These are phyloP conservation scores for Amniculicola lignicola DNA, from an alignment of 495 filamentous ascomycete genomes.

Conservation along the genomic window DNA sequence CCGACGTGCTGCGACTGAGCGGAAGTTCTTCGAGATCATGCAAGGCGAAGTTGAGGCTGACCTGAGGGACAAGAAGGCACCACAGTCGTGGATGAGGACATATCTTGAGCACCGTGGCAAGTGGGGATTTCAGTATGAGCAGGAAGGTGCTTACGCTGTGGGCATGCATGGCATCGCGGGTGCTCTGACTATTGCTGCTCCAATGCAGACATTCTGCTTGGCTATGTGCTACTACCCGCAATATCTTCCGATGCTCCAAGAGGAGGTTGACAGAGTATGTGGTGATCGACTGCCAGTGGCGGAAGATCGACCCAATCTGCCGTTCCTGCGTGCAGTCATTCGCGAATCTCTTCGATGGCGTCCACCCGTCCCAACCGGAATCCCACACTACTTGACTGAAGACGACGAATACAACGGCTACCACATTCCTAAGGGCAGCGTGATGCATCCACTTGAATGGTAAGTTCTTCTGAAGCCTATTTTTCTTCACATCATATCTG, in stretches of 20 bases:
- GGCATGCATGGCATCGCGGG: slow-evolving; percentile 44
- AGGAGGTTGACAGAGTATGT: slow-evolving; percentile 54
- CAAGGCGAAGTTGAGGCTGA: slow-evolving; percentile 35
- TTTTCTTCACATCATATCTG: not conserved
- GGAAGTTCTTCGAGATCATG: slow-evolving; percentile 39
- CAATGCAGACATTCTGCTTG: slow-evolving; percentile 56
- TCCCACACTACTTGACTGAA: slow-evolving; percentile 52
- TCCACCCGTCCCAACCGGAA: slow-evolving; percentile 50
- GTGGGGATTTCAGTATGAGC: slow-evolving; percentile 40
- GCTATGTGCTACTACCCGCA: slow-evolving; percentile 60
- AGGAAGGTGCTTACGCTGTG: slow-evolving; percentile 44
- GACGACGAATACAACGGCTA: slow-evolving; percentile 58
- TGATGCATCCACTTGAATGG: slow-evolving; percentile 55
- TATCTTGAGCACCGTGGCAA: slow-evolving; percentile 35
- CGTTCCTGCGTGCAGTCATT: slow-evolving; percentile 53
- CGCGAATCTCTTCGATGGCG: slow-evolving; percentile 62
- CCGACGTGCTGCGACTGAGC: slow-evolving; percentile 37
- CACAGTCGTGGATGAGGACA: slow-evolving; percentile 38
- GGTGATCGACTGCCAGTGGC: slow-evolving; percentile 41
- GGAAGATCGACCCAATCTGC: slow-evolving; percentile 41
- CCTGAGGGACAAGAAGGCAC: slow-evolving; percentile 34
- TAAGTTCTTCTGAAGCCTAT: slow-evolving; percentile 15
- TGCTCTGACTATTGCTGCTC: slow-evolving; percentile 46
- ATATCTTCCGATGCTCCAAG: slow-evolving; percentile 52
- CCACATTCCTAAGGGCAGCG: slow-evolving; percentile 54